Percentiles rank a stretch among this genome's conserved stretches.
Conservation (phyloP, 257 asterid genomes). For the Solanum chmielewskii region DNA sequence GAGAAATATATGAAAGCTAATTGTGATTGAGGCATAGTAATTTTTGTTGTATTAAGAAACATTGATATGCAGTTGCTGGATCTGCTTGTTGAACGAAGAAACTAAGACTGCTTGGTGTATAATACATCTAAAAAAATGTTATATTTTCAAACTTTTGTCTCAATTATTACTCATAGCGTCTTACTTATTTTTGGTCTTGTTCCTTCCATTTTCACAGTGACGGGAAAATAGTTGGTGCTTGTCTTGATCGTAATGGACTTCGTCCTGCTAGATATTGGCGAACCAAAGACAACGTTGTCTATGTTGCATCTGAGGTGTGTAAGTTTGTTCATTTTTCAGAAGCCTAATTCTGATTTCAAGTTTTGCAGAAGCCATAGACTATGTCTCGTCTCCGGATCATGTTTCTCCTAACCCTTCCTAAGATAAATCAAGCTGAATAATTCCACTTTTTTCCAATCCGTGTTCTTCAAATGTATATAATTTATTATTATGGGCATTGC, state of each 20-base stretch:
- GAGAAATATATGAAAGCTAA: not conserved
- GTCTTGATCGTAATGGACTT: conserved; percentile 98
- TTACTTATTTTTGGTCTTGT: not conserved
- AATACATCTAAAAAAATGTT: not conserved
- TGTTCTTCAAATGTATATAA: not conserved
- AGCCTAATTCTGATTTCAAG: not conserved
- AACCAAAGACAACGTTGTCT: conserved; percentile 84
- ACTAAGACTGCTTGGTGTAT: not conserved
- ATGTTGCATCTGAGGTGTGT: conserved; percentile 97
- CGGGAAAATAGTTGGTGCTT: conserved; percentile 99
- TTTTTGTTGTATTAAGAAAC: not conserved
- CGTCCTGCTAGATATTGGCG: conserved; percentile 99
- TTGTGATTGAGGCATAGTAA: not conserved
- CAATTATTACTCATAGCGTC: not conserved
- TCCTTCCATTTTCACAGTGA: conserved; percentile 42
- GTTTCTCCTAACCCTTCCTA: not conserved
- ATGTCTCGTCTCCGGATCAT: not conserved
- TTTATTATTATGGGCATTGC: not conserved
- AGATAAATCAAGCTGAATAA: not conserved
- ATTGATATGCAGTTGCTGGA: not conserved
- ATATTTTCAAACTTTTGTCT: not conserved
- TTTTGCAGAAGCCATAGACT: not conserved
- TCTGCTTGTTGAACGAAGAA: not conserved
- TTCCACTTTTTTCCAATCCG: not conserved
- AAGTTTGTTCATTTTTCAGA: not conserved